A percentile compares a stretch with the other conserved stretches of the same genome.
These are phyloP conservation scores for Trypanosoma scelopori DNA, from an alignment of 208 protist species.

Conservation along the genomic window DNA sequence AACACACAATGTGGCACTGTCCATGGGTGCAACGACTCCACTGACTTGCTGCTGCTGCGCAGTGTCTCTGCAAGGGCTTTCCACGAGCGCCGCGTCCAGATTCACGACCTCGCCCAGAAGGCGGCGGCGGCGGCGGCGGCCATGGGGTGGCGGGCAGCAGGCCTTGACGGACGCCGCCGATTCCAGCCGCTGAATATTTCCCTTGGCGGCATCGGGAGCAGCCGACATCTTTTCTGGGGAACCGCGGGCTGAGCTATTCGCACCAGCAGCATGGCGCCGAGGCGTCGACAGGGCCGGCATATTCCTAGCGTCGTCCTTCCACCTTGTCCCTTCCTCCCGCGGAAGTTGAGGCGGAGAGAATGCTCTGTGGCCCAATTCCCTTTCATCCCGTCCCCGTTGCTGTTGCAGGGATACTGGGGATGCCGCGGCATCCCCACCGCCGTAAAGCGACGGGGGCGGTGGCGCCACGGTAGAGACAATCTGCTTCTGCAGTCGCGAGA, in stretches of 20 bases:
- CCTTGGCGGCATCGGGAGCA: not conserved
- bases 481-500: slow-evolving; percentile 40
- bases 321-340: too few relatives aligned
- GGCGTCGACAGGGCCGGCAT: not conserved
- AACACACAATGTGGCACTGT: too few relatives aligned
- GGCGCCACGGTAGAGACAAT: slow-evolving; percentile 36
- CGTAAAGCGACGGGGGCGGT: slow-evolving; percentile 21
- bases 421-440: not conserved
- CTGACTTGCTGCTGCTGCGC: too few relatives aligned
- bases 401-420: not conserved
- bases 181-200: not conserved
- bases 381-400: not conserved
- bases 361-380: too few relatives aligned
- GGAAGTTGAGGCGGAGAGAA: too few relatives aligned
- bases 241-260: not conserved
- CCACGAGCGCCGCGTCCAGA: not conserved
- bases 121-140: not conserved
- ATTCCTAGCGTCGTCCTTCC: too few relatives aligned
- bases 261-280: not conserved
- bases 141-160: too few relatives aligned
- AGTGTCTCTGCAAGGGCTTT: not conserved
- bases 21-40: too few relatives aligned
- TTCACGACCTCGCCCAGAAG: slow-evolving; percentile 22
- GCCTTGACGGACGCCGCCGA: not conserved
- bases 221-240: not conserved